Evolutionary conservation across 805 yeast species (phyloP), one percentile per base, ranked within the genome.

Genomic region (Wickerhamiella bombiphila): DNA sequence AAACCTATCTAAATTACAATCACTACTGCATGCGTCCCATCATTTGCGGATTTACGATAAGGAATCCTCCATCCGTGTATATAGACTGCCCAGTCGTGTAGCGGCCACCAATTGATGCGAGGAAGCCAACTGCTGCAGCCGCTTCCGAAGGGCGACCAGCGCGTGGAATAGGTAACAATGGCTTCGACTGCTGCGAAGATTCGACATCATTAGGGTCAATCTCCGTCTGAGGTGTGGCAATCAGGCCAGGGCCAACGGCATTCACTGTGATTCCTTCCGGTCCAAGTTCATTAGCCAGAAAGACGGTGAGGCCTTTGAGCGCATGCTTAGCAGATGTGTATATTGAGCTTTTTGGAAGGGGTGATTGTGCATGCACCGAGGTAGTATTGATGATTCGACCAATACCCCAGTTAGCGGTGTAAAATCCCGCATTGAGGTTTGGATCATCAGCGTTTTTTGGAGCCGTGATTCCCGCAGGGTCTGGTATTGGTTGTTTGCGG

Each of bases 281-380:
- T 17, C 46, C 46, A 4, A 42, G 37, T 33, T 42, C 46, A 3
- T 37, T 22, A 3, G 46, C 46, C 25, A 42, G 22, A 32, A 30
- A 42, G 21, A 36, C 34, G 21, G 46, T 42, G 5, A 42, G 39
- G 22, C 46, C 46, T n/a, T 26, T 36, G 15, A 37, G 20, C 9
- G 46, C 46, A 32, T 42, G 46, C 31, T 42, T 42, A 5, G 43
- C 43, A 25, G 37, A 31, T n/a, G 43, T 37, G 32, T 42, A 42
- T 5, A 42, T 29, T 3, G 41, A 33, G 22, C 42, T 37, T 13
- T 25, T 26, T 18, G 46, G 46, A 34, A 42, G 24, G 21, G 46
- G 46, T 19, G 46, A 37, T 25, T 28, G 31, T 5, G 42, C 46
- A 25, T 42, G 46, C 14, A 42, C 46, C 18, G 44, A 41, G 38